Evolutionary conservation across 1,284 basidiomycete species (phyloP).

Genomic region (Waitea zeae): DNA sequence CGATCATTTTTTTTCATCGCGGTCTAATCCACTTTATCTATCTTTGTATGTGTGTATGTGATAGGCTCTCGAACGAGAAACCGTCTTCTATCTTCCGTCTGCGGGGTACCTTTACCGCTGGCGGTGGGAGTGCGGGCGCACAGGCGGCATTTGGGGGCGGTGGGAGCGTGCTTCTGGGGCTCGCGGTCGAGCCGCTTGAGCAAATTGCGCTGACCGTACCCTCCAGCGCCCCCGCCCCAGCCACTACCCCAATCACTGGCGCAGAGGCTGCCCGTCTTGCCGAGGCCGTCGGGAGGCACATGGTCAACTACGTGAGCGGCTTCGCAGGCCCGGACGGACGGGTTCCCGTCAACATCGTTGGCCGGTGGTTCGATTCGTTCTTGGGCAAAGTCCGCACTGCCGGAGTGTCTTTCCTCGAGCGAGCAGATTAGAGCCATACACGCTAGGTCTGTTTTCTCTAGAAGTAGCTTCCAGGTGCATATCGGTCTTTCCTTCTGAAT

Average conservation of each 20-base stretch:
- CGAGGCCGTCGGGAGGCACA: constrained; percentile 53
- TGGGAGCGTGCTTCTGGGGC: constrained; percentile 33
- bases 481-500: no score
- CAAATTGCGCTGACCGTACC: constrained; percentile 37
- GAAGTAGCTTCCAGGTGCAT: no score
- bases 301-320: constrained; percentile 74
- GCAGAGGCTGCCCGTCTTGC: constrained; percentile 27
- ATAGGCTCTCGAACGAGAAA: constrained; percentile 78
- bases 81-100: constrained; percentile 86
- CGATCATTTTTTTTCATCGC: no score
- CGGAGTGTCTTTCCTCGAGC: constrained; percentile 63
- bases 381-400: constrained; percentile 52
- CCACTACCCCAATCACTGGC: constrained; percentile 7
- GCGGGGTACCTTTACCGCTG: constrained; percentile 42
- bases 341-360: constrained; percentile 62
- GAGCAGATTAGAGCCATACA: constrained; percentile 25
- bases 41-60: not conserved
- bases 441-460: no score
- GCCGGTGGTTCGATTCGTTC: constrained; percentile 74
- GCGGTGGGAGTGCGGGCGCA: constrained; percentile 24
- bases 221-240: constrained; percentile 13
- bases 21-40: constrained; percentile 1
- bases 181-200: constrained; percentile 50
- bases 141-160: constrained; percentile 32
- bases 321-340: constrained; percentile 52